Evolutionary conservation across 768 basidiomycete genomes (phyloP).

Genomic region (Fomitopsis serialis): DNA sequence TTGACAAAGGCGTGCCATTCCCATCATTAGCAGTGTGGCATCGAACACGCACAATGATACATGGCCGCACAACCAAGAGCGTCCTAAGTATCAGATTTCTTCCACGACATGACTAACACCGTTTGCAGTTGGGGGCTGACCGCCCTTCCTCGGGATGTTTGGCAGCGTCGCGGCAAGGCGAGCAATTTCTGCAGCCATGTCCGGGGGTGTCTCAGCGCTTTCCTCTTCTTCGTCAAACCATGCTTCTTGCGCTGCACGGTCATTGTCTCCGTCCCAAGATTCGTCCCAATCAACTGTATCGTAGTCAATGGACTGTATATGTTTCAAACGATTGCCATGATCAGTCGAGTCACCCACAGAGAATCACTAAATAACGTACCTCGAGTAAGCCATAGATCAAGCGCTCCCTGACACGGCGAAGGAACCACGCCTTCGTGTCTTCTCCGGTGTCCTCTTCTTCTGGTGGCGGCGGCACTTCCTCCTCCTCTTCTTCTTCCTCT

Average conservation of each 20-base stretch:
- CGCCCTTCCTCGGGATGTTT: not conserved
- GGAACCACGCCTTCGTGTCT: constrained; percentile 46
- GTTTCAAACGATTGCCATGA: constrained; percentile 4
- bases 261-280: constrained; percentile 51
- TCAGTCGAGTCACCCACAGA: not conserved
- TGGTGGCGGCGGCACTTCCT: constrained; percentile 42
- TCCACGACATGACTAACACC: not conserved
- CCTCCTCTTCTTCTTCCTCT: constrained; percentile 62
- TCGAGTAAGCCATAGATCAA: constrained; percentile 76
- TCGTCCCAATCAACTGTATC: constrained; percentile 76
- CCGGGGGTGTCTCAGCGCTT: constrained; percentile 4
- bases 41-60: too few relatives aligned
- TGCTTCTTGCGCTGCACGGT: constrained; percentile 56
- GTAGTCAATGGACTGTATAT: constrained; percentile 59
- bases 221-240: constrained; percentile 72
- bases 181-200: not conserved
- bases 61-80: too few relatives aligned
- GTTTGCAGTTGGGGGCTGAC: not conserved
- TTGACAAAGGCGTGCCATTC: too few relatives aligned
- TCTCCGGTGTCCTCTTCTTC: constrained; percentile 38
- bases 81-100: too few relatives aligned
- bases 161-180: not conserved
- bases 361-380: constrained; percentile 35
- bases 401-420: constrained; percentile 56
- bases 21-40: too few relatives aligned